Evolutionary conservation across 495 filamentous ascomycete species (phyloP).

Genomic region (Rhypophila decipiens): DNA sequence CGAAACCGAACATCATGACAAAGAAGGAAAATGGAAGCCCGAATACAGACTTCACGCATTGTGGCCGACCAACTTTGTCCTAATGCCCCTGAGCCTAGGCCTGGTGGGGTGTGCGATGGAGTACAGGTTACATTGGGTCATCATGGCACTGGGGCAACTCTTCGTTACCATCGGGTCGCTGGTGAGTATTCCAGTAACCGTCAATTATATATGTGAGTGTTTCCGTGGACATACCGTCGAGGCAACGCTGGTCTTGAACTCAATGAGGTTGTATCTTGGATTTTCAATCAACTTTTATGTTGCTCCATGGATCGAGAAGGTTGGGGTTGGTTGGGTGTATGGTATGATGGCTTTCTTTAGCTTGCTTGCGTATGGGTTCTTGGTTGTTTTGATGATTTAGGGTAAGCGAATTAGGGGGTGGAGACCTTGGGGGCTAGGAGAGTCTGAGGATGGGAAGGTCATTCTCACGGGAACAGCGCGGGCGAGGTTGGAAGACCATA

Average conservation of each 20-base stretch:
- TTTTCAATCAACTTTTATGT: constrained; percentile 44
- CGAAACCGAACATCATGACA: too few species aligned
- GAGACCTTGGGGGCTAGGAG: constrained; percentile 8
- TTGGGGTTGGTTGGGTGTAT: constrained; percentile 46
- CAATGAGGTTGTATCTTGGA: constrained; percentile 38
- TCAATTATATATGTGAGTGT: constrained; percentile 47
- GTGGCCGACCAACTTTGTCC: constrained; percentile 37
- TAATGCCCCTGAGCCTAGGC: constrained; percentile 42
- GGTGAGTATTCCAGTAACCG: constrained; percentile 34
- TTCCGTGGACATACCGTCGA: constrained; percentile 39
- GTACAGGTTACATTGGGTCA: constrained; percentile 44
- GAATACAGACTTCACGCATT: constrained; percentile 47
- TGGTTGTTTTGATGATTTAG: constrained; percentile 23
- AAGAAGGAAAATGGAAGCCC: constrained; percentile 40
- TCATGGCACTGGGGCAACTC: constrained; percentile 40
- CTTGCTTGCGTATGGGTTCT: constrained; percentile 32
- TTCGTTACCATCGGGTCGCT: constrained; percentile 37
- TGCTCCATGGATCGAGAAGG: constrained; percentile 37
- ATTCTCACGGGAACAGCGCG: constrained; percentile 4
- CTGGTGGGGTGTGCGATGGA: constrained; percentile 42
- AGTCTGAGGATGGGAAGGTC: constrained; percentile 20
- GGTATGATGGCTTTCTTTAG: constrained; percentile 47
- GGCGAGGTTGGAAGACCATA: too few species aligned
- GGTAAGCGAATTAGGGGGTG: constrained; percentile 19
- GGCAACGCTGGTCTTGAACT: constrained; percentile 33